Conservation (phyloP, 164 flowering plant species). For the Dillenia turbinata region DNA sequence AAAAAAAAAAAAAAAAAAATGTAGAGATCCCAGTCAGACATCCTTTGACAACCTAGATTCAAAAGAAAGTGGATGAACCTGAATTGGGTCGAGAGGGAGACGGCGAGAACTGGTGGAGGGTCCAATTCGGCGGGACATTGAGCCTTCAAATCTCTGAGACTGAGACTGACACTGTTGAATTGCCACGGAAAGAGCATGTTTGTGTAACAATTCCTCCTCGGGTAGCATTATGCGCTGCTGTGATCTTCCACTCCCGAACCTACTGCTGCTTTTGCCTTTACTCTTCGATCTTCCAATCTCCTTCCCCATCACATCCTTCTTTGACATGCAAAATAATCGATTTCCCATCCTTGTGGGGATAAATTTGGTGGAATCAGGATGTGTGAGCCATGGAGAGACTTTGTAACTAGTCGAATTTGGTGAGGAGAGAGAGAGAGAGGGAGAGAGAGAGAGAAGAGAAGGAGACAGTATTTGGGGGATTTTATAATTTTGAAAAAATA, state of each 20-base stretch:
- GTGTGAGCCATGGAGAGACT: no score
- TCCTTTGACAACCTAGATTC: no score
- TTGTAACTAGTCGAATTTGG: no score
- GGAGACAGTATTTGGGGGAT: no score
- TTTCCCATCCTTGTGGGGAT: slow-evolving; percentile 42
- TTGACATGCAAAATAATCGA: slow-evolving; percentile 42
- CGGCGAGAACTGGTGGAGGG: slow-evolving; percentile 46
- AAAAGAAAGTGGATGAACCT: slow-evolving; percentile 21
- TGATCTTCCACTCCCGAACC: slow-evolving; percentile 29
- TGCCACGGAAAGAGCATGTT: slow-evolving; percentile 62
- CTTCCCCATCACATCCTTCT: slow-evolving; percentile 34
- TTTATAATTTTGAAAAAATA: no score
- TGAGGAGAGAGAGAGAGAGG: no score
- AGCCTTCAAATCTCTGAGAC: slow-evolving; percentile 70
- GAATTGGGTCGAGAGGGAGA: slow-evolving; percentile 44
- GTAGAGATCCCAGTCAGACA: no score
- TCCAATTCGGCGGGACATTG: slow-evolving; percentile 61
- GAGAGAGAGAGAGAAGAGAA: no score
- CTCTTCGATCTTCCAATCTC: slow-evolving; percentile 38
- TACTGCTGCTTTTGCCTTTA: slow-evolving; percentile 9
- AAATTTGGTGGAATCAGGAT: no score
- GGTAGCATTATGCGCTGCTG: slow-evolving; percentile 44
- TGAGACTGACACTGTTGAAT: slow-evolving; percentile 53
- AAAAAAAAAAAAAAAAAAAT: no score
- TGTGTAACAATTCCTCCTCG: slow-evolving; percentile 53